Base-by-base conservation (phyloP, 345 rosid genomes). In the Alliaria petiolata region DNA sequence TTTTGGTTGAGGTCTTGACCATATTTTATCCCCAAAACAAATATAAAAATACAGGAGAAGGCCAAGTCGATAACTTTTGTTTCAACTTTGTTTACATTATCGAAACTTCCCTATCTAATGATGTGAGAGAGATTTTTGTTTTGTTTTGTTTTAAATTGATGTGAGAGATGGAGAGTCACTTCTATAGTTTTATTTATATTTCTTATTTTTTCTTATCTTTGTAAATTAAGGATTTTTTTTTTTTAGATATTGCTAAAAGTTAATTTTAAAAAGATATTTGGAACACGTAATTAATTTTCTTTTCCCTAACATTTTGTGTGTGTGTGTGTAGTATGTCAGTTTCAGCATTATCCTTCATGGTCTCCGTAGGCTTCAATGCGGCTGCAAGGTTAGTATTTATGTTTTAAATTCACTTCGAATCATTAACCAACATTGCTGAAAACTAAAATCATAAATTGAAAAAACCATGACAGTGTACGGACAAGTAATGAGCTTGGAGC, bases 331-430 rank as follows among this genome's bases (percentile, higher is more conserved):
- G 95, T 72, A 78, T 83, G 88, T 67, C 85, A 1, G 67, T 89
- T 72, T 46, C 56, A 7, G 91, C 90, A 13, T 31, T 85, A 60
- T 15, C 85, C 44, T 86, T 88, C 65, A 92, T 86, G 91, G 85
- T 92, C n/a, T 84, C 98, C 0, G 85, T 87, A 12, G 98, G 98
- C 14, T 92, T 92, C 81, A 92, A 90, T 52, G 96, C 98, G 4
- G 96, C 96, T 51, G 95, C 85, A 55, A 90, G 98, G 96, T 89
- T 79, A 25, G 76, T 40, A 33, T 36, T 17, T 53, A 7, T 3
- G 4, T 42, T 33, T 17, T 12, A n/a, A 7, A 52, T 0, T 14
- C 1, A 1, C 26, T n/a, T 30, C 35, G 2, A 25, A 43, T 12
- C 16, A 28, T 39, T 19, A 62, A 43, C 11, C 58, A 30, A 28